These are phyloP conservation scores for Caloboletus firmus DNA, from an alignment of 1,284 basidiomycete species.

Conservation along the genomic window DNA sequence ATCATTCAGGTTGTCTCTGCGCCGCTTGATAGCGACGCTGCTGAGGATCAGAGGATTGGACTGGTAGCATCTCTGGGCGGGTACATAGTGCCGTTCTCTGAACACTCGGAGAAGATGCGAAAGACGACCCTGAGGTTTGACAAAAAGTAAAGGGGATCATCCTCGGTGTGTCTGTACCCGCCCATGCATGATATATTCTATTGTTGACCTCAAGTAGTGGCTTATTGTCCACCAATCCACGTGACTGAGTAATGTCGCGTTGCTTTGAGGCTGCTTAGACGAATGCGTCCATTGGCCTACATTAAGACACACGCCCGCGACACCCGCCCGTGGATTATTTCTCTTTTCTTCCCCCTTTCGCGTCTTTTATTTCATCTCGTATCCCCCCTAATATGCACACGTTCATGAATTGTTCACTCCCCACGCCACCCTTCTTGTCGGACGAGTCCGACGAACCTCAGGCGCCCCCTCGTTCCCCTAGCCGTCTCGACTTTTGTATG, in stretches of 20 bases:
- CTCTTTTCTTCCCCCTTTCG: background rate
- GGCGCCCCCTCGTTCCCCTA: conserved; percentile 31
- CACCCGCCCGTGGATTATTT: background rate
- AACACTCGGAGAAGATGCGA: conserved; percentile 57
- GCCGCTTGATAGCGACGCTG: conserved; percentile 36
- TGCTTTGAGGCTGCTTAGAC: conserved; percentile 23
- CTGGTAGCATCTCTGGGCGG: conserved; percentile 52
- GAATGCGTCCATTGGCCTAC: conserved; percentile 1
- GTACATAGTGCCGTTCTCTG: conserved; percentile 62
- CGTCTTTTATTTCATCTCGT: background rate
- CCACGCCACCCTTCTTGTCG: background rate
- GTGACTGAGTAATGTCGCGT: conserved; percentile 23
- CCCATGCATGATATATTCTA: conserved; percentile 2
- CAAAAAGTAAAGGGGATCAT: conserved; percentile 15
- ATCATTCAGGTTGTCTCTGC: conserved; percentile 71
- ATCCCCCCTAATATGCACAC: background rate
- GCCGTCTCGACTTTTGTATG: conserved; percentile 36
- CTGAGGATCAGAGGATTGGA: conserved; percentile 32
- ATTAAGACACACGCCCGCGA: conserved; percentile 10
- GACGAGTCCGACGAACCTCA: conserved; percentile 19
- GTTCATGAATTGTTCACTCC: conserved; percentile 11
- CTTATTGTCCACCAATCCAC: conserved; percentile 17
- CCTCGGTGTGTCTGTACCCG: conserved; percentile 29
- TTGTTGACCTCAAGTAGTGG: conserved; percentile 9
- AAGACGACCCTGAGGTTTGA: conserved; percentile 33